Base-by-base conservation (phyloP, 768 basidiomycete genomes). In the Rhizopogon salebrosus region DNA sequence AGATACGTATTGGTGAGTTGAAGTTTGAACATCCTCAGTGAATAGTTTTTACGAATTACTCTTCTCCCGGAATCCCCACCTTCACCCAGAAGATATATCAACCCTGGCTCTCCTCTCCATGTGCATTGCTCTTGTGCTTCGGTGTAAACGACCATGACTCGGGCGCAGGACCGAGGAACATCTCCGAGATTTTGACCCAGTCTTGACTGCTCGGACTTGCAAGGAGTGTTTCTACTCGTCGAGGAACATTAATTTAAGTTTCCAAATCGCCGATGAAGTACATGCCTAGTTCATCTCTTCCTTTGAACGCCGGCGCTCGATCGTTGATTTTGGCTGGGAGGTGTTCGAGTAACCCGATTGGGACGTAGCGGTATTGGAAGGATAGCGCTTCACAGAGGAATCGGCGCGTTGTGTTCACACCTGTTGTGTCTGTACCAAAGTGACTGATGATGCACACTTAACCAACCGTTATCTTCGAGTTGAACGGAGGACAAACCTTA, bases 301-400 rank as follows among this genome's bases (percentile, higher is more conserved):
- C 95, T 11, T 78, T 76, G 72, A 89, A 98, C 0, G 89, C 82
- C 0, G 92, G 92, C 0, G 95, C 84, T 10, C 97, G 83, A 52
- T 98, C 95, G 64, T 98, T 98, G 59, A 99, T 83, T 54, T 79
- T 77, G 3, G 77, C 80, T 0, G 95, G 94, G 23, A 94, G 72
- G 1, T 64, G 72, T 66, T 99, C 95, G 18, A 98, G 79, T 6
- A 99, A 72, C 0, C 97, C 97, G 42, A 98, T 86, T 6, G 97
- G 97, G 42, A 98, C 74, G 64, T 99, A 99, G 41, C 97, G 91
- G 67, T 95, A 88, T 62, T 94, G 92, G 78, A 98, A 99, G 0
- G 93, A 95, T 2, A 99, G 76, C 0, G 92, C 86, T 71, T 98
- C 97, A 66, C 92, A 95, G 11, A 98, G 82, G 72, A 95, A 99